A percentile compares a stretch with the other conserved stretches of the same genome.
phyloP scores from a whole-genome alignment of 306 rosid genomes.

The Inga leiocalycina region DNA sequence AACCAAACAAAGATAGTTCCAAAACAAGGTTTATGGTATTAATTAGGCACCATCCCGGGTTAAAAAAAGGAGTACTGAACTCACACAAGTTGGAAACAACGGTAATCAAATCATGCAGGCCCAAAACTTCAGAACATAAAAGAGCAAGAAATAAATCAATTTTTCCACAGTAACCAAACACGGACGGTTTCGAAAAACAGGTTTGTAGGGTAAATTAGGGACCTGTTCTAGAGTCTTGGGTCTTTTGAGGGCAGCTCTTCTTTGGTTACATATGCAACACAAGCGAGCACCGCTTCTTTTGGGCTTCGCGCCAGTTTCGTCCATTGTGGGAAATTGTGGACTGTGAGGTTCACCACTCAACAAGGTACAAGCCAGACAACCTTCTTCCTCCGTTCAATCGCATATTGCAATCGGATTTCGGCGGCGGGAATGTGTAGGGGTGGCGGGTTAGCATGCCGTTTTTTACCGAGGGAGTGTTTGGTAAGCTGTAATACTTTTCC shows the following conservation, averaged over 20 bases:
- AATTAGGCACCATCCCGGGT: constrained; percentile 51
- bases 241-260: constrained; percentile 75
- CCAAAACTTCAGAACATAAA: neutral
- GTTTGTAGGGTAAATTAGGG: neutral
- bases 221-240: constrained; percentile 90
- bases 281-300: constrained; percentile 37
- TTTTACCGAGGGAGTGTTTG: too few species aligned
- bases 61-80: constrained; percentile 47
- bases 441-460: neutral
- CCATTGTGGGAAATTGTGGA: constrained; percentile 28
- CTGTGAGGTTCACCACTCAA: neutral
- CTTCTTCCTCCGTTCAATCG: neutral
- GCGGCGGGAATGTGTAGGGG: neutral
- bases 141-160: neutral
- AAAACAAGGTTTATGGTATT: neutral
- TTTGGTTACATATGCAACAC: constrained; percentile 66
- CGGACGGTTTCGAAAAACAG: neutral
- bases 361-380: neutral
- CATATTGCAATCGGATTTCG: neutral
- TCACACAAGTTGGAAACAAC: neutral
- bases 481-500: too few species aligned
- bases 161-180: neutral
- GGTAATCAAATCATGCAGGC: neutral
- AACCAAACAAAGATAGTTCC: neutral
- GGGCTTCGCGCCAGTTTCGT: constrained; percentile 35